A percentile compares a stretch with the other conserved stretches of the same genome.
phyloP scores from a whole-genome alignment of 2,329 filamentous ascomycete genomes.

The Fusarium gaditjirri region DNA sequence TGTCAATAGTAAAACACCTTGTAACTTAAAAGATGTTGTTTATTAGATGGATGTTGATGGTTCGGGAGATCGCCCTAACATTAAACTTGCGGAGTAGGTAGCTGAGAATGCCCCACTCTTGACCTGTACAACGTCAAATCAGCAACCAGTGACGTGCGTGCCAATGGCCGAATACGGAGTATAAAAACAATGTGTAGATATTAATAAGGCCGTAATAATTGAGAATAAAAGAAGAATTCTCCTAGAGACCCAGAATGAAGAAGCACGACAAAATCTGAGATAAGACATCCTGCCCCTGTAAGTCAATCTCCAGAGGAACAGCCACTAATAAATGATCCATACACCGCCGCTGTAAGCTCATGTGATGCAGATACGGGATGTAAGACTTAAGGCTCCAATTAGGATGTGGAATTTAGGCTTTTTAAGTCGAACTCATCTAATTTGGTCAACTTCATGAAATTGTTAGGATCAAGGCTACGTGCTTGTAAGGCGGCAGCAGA shows the following conservation, averaged over 20 bases:
- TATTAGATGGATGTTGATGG: not conserved
- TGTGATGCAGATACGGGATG: not conserved
- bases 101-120: slow-evolving; percentile 27
- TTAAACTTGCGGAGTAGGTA: slow-evolving; percentile 31
- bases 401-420: not conserved
- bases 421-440: not conserved
- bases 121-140: slow-evolving; percentile 34
- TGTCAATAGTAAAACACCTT: not conserved
- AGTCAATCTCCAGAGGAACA: slow-evolving; percentile 7
- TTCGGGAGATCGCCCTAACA: slow-evolving; percentile 28
- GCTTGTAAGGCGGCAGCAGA: not conserved
- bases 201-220: accelerated
- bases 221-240: not conserved
- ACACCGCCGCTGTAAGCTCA: not conserved
- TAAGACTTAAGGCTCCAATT: not conserved
- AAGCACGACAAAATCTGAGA: not conserved
- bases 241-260: not conserved
- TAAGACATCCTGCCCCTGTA: not conserved
- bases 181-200: not conserved
- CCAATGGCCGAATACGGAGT: slow-evolving; percentile 18
- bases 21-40: not conserved
- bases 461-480: not conserved
- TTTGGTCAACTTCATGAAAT: not conserved
- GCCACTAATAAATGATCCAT: slow-evolving; percentile 3
- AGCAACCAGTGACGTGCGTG: slow-evolving; percentile 30